Evolutionary conservation across 1,284 basidiomycete genomes (phyloP), one percentile per base, ranked within the genome.

Genomic region (Microbotryomycetes sp.): DNA sequence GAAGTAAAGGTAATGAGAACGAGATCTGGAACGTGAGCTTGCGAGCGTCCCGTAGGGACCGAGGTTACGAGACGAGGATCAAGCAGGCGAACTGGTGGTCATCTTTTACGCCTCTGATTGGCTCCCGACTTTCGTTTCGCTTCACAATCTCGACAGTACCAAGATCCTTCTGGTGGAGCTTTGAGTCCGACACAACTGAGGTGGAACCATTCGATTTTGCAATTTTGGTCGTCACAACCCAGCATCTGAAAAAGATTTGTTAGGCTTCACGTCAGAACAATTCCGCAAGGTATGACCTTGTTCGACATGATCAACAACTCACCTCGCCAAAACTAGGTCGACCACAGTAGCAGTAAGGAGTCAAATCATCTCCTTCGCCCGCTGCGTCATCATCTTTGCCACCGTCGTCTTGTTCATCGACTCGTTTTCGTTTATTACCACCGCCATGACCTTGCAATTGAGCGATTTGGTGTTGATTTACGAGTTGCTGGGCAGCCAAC

Each of bases 111-210:
- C n/a, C n/a, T n/a, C n/a, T n/a, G n/a, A n/a, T n/a, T n/a, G n/a
- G n/a, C n/a, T 42, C 12, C 9, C 36, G 36, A 42, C 48, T 64
- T 58, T 54, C 55, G 52, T 32, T 59, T 59, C n/a, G 56, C 54
- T 29, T 63, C 59, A 73, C 87, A 86, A 46, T 81, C 76, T 1
- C 86, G 83, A 74, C 91, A 94, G 73, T 83, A 87, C 91, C 92
- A 94, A 19, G 80, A 80, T 0, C 88, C 89, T 6, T 85, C 71
- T 0, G 91, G 91, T 6, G 85, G 81, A 16, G 81, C 81, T 15
- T 81, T 80, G 57, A 94, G 81, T 1, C 85, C 84, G 53, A 92
- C 82, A 74, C 91, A 94, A 12, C 78, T 79, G 57, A 93, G 79
- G 76, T 94, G 91, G 81, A 92, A 72, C 70, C 69, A 70, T 49